phyloP scores from a whole-genome alignment of 176 grass and related monocot species.

The Ensete glaucum region DNA sequence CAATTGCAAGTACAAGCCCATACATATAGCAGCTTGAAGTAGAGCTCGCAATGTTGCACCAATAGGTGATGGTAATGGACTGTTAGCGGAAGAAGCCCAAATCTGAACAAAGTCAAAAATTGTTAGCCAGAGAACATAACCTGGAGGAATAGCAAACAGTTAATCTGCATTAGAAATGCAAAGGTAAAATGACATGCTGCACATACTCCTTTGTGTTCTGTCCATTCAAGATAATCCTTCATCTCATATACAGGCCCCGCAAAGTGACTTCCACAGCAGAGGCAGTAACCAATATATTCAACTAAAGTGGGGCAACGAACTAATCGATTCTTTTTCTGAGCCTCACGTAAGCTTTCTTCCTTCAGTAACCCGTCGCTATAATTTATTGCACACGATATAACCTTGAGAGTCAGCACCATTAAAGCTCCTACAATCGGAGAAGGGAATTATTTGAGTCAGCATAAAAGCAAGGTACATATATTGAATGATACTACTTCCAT shows the following conservation, averaged over 20 bases:
- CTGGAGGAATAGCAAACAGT: constrained; percentile 37
- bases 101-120: constrained; percentile 32
- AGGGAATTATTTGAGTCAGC: neutral
- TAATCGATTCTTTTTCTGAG: constrained; percentile 71
- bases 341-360: constrained; percentile 68
- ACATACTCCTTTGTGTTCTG: constrained; percentile 43
- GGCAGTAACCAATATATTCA: constrained; percentile 98
- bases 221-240: constrained; percentile 57
- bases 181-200: neutral
- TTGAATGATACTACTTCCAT: neutral
- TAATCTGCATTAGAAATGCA: neutral
- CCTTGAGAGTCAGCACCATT: constrained; percentile 91
- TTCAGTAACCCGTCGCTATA: constrained; percentile 75
- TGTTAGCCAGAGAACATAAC: neutral
- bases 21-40: constrained; percentile 79
- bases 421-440: constrained; percentile 58
- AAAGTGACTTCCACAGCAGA: constrained; percentile 96
- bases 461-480: neutral
- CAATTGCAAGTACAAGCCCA: constrained; percentile 81
- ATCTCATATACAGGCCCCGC: constrained; percentile 91
- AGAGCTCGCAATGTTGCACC: constrained; percentile 64
- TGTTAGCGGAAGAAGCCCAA: constrained; percentile 42
- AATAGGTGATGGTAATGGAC: constrained; percentile 49
- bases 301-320: constrained; percentile 58
- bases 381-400: constrained; percentile 95